Base-by-base conservation (phyloP, 345 rosid genomes). In the Durio zibethinus region DNA sequence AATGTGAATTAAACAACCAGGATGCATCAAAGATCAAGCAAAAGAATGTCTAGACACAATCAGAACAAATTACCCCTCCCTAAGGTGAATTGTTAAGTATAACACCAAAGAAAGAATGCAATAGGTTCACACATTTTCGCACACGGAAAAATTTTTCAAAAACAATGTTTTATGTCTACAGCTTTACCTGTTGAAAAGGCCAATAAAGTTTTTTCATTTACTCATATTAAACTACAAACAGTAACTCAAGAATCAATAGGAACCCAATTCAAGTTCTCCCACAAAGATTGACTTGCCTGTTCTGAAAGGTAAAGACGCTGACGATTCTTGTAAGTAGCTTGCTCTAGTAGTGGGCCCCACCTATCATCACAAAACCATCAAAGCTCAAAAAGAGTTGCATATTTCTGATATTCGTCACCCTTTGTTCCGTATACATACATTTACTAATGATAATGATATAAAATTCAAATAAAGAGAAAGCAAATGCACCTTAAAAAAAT, bases 331-430 rank as follows among this genome's bases (percentile, higher is more conserved):
- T 89, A 90, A 20, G 91, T 87, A 40, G 94, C 85, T 86, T 86
- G 89, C 57, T 90, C 94, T 18, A 90, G 90, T 81, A 86, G 91
- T 7, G 91, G 91, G 60, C 92, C 94, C 94, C 94, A 89, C 67
- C 94, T 90, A 68, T 63, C 11, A 77, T 47, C 10, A 73, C 45
- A 68, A 80, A 73, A 62, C 36, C 23, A 62, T 35, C 36, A 43
- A 60, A 33, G 36, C 36, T 38, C 48, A 35, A n/a, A 63, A 5
- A 67, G 12, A 69, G 7, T 43, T 25, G 56, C 56, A 25, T 69
- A 69, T 69, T 1, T 33, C n/a, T n/a, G n/a, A n/a, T 33, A 33
- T 33, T 23, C 70, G 36, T 42, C 31, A 23, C 15, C 15, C 3
- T 21, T 21, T 53, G 5, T 54, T 9, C 60, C 10, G 7, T 8